These are phyloP conservation scores for Antitrichia curtipendula DNA, from an alignment of 225 moss, liverwort and hornwort genomes.

Conservation along the genomic window DNA sequence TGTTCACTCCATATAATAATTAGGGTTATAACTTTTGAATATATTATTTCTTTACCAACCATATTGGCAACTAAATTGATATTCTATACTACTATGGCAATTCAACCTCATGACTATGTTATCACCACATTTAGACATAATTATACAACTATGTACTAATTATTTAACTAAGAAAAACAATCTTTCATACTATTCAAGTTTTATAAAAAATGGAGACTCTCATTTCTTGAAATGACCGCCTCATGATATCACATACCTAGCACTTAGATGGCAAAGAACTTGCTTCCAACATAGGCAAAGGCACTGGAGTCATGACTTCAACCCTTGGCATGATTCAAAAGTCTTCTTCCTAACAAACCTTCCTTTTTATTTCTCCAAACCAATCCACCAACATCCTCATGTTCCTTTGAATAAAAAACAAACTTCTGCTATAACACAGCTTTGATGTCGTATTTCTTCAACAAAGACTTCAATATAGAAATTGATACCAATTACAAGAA, in stretches of 20 bases:
- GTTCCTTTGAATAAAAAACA: neutral
- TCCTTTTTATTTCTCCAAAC: neutral
- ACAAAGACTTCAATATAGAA: neutral
- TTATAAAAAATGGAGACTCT: neutral
- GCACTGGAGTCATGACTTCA: constrained; percentile 13
- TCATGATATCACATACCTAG: neutral
- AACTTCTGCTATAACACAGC: neutral
- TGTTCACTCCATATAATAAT: neutral
- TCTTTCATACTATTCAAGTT: neutral
- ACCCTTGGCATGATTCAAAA: constrained; percentile 11
- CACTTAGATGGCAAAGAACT: neutral
- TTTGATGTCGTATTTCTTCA: neutral
- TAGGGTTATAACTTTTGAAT: neutral
- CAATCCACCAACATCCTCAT: neutral
- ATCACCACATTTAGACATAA: neutral
- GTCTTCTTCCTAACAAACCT: neutral
- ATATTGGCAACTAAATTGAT: neutral
- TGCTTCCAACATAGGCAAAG: neutral
- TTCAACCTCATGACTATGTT: neutral
- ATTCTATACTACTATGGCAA: neutral
- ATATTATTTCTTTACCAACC: neutral
- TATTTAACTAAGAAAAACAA: neutral
- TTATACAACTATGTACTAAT: neutral
- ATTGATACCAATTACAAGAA: neutral
- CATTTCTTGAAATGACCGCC: neutral